A percentile compares a stretch with the other conserved stretches of the same genome.
These are phyloP conservation scores for Neurospora tetraspora DNA, from an alignment of 495 filamentous ascomycete species.

Conservation along the genomic window DNA sequence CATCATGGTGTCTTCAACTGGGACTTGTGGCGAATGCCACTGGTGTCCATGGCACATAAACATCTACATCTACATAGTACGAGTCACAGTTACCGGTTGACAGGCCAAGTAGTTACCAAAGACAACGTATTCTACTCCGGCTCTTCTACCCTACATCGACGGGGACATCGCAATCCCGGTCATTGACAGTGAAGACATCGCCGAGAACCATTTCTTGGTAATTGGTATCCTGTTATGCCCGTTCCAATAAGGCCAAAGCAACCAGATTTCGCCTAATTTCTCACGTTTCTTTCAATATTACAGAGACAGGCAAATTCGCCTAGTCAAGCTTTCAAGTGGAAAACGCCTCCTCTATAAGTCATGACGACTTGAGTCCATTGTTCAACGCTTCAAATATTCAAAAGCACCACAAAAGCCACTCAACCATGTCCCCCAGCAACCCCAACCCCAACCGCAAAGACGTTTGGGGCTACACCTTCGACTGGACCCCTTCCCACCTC, in stretches of 20 bases:
- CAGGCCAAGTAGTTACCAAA: background rate
- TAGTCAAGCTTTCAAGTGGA: background rate
- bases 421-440: background rate
- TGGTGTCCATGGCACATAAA: background rate
- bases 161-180: background rate
- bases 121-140: background rate
- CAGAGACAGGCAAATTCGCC: background rate
- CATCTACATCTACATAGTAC: background rate
- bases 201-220: background rate
- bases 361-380: background rate
- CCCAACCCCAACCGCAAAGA: constrained; percentile 14
- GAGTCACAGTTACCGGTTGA: background rate
- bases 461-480: constrained; percentile 60
- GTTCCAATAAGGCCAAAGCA: background rate
- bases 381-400: background rate
- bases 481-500: constrained; percentile 57
- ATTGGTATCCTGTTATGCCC: background rate
- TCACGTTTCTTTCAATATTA: background rate
- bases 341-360: background rate
- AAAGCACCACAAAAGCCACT: background rate
- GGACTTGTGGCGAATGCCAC: background rate
- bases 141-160: background rate
- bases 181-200: background rate
- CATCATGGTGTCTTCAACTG: background rate
- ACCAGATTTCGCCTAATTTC: background rate